phyloP scores from a whole-genome alignment of 2,329 filamentous ascomycete species.

The Immersiporthe knoxdaviesiana region DNA sequence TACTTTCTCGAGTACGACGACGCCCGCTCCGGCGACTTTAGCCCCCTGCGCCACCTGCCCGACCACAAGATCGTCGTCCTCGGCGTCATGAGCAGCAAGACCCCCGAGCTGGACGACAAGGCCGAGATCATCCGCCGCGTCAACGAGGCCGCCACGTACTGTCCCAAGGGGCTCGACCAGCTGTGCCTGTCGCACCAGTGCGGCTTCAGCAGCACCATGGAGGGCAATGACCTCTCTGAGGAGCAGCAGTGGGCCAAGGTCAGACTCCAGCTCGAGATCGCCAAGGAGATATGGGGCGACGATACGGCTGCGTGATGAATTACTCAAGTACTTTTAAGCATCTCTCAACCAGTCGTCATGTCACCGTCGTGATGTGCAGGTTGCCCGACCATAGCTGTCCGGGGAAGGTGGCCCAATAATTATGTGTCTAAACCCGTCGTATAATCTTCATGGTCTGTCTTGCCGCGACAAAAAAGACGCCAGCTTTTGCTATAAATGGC shows the following conservation, averaged over 20 bases:
- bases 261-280: constrained; percentile 57
- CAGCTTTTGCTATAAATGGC: background rate
- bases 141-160: constrained; percentile 50
- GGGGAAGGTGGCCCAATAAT: background rate
- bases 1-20: constrained; percentile 66
- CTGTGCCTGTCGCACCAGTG: constrained; percentile 61
- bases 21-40: constrained; percentile 58
- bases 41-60: constrained; percentile 56
- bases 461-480: no score
- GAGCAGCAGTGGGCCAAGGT: constrained; percentile 64
- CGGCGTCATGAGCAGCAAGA: constrained; percentile 60
- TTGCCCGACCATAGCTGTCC: background rate
- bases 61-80: constrained; percentile 59
- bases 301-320: constrained; percentile 42
- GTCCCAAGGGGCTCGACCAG: constrained; percentile 57
- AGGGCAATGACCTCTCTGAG: constrained; percentile 59
- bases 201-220: constrained; percentile 59
- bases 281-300: constrained; percentile 59
- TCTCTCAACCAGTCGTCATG: no score
- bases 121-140: constrained; percentile 44
- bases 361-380: background rate
- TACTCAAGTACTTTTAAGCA: background rate
- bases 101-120: constrained; percentile 56
- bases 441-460: background rate
- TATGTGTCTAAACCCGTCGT: background rate